These are phyloP conservation scores for Priceomyces medius DNA, from an alignment of 805 yeast genomes.

Conservation along the genomic window DNA sequence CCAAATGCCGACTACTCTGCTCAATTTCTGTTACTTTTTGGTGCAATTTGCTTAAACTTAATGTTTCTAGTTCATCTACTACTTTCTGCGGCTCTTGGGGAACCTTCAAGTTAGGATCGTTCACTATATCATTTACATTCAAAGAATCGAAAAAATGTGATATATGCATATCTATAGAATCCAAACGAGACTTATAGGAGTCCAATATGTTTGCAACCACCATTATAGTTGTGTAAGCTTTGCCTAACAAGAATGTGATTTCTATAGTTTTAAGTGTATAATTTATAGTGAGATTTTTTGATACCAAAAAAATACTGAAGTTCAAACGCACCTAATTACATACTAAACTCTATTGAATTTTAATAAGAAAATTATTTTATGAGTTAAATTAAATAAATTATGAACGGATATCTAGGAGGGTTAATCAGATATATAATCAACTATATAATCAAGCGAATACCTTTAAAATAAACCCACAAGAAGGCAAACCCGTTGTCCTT, in stretches of 20 bases:
- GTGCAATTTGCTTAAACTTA: constrained; percentile 12
- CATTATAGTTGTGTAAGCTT: constrained; percentile 2
- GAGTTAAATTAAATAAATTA: too few species aligned
- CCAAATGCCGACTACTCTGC: constrained; percentile 14
- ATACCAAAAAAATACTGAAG: too few species aligned
- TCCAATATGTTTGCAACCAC: constrained; percentile 3
- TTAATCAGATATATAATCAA: too few species aligned
- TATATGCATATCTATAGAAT: constrained; percentile 7
- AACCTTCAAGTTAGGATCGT: constrained; percentile 17
- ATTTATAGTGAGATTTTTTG: too few species aligned
- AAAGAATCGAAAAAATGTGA: constrained; percentile 10
- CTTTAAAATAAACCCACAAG: too few species aligned
- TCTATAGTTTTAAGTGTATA: too few species aligned
- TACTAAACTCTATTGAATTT: too few species aligned
- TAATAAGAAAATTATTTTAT: too few species aligned
- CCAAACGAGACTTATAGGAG: constrained; percentile 1
- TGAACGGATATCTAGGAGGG: too few species aligned
- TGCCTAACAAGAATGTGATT: too few species aligned
- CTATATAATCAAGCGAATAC: too few species aligned
- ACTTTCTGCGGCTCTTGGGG: neutral
- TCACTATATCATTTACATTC: constrained; percentile 14
- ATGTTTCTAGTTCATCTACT: constrained; percentile 5
- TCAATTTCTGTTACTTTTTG: constrained; percentile 11
- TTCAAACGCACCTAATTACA: too few species aligned
- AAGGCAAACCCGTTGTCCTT: neutral